phyloP scores from a whole-genome alignment of 768 basidiomycete genomes.

The Sarcomyxa edulis region DNA sequence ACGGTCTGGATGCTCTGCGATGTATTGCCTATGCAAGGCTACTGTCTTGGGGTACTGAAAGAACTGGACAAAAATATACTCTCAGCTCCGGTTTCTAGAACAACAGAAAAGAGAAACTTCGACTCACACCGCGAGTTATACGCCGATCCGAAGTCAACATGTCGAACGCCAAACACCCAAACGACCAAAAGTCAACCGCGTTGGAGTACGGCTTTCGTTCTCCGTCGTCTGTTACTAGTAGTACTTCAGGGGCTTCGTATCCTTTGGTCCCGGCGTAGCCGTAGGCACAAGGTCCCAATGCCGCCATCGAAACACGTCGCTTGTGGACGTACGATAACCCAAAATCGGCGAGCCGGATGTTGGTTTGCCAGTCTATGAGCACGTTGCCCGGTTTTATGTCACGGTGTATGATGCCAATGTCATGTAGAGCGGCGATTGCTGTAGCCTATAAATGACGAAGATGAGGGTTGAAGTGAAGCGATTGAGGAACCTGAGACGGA shows the following conservation, averaged over 20 bases:
- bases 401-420: constrained; percentile 5
- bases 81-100: no score
- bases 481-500: neutral
- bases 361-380: constrained; percentile 1
- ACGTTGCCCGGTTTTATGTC: constrained; percentile 8
- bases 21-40: no score
- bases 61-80: no score
- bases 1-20: no score
- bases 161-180: neutral
- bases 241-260: neutral
- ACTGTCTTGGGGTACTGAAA: no score
- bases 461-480: no score
- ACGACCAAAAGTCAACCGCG: constrained; percentile 3
- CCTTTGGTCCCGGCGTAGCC: neutral
- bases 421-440: constrained; percentile 4
- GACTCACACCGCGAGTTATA: no score
- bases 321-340: constrained; percentile 3
- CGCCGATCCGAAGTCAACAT: no score
- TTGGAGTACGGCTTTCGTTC: constrained; percentile 3
- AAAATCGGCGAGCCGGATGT: constrained; percentile 7
- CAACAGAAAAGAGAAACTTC: no score
- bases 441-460: neutral
- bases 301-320: no score
- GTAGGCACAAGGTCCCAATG: no score
- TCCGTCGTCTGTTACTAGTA: no score